Base-by-base conservation (phyloP, 75 land plant species). In the Sequoia sempervirens region DNA sequence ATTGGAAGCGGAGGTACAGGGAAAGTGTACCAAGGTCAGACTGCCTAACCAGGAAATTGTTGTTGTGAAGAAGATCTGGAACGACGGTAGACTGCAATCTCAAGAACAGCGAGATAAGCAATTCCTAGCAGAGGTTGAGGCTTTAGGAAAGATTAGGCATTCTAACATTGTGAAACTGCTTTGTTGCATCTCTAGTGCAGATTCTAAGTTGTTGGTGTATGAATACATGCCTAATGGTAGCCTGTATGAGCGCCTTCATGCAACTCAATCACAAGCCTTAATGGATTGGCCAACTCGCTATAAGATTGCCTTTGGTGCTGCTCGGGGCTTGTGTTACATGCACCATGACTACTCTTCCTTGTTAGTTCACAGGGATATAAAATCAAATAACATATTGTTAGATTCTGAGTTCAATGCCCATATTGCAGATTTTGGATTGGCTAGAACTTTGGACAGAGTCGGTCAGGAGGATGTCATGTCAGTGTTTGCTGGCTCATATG, bases 181-280 rank as follows among this genome's bases (percentile, higher is more conserved):
- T 72, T 94, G 93, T n/a, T 93, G 90, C 90, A 89, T 96, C 83
- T 88, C 92, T 26, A 85, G 91, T 79, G 82, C 69, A 23, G 84
- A 90, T 43, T 83, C 87, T n/a, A 93, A 88, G 83, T 86, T 96
- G 81, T 89, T 94, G 54, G 93, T 96, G 7, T 96, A 94, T 83
- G 94, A 96, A 89, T 96, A 88, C 90, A 92, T 92, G 94, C 87
- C 89, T 72, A 94, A 96, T 83, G 92, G 90, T 10, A 93, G 95
- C 84, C 79, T 94, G 45, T 90, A 91, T 66, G 84, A 85, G 47
- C 88, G 91, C 87, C 85, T 96, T 47, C 96, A 96, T 84, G 86
- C 82, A 17, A 75, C 86, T n/a, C 28, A 81, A 47, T 30, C 84
- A 82, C 32, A 30, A 79, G 86, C 10, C 18, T 58, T 85, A 12